Percentiles rank a stretch among this genome's conserved stretches.
These are phyloP conservation scores for Ogataea trehaloabstinens DNA, from an alignment of 805 yeast species.

Conservation along the genomic window DNA sequence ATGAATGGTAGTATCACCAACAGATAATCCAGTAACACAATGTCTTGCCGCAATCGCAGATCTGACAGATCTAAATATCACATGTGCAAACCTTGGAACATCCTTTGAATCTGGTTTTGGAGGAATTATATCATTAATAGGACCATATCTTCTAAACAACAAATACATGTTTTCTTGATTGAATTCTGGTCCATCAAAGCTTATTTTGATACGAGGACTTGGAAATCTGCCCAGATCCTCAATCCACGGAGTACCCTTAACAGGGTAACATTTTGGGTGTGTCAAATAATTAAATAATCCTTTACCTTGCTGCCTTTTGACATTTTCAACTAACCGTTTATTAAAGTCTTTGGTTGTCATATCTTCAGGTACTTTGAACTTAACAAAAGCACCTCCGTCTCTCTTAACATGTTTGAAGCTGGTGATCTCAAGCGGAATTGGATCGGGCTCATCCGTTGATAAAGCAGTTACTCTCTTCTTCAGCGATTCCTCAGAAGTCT, in stretches of 20 bases:
- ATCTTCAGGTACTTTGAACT: conserved; percentile 58
- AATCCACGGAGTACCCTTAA: conserved; percentile 93
- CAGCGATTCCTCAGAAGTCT: conserved; percentile 38
- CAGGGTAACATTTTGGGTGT: conserved; percentile 61
- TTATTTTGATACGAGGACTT: conserved; percentile 56
- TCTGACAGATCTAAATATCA: conserved; percentile 54
- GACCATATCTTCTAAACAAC: conserved; percentile 83
- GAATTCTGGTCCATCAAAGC: conserved; percentile 73
- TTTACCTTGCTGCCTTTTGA: conserved; percentile 23
- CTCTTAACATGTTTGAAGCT: conserved; percentile 68
- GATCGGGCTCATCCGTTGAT: conserved; percentile 34
- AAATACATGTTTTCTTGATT: conserved; percentile 78
- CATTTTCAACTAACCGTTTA: conserved; percentile 41
- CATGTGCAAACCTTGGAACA: conserved; percentile 46
- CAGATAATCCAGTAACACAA: conserved; percentile 77
- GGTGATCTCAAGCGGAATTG: conserved; percentile 40
- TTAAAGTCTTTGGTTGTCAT: conserved; percentile 52
- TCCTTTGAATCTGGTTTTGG: conserved; percentile 45
- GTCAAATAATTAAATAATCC: conserved; percentile 42
- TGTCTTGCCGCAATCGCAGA: conserved; percentile 86
- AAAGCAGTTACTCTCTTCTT: conserved; percentile 27
- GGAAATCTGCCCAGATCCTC: conserved; percentile 87
- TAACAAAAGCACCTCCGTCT: conserved; percentile 95
- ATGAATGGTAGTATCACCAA: conserved; percentile 67
- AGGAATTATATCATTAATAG: conserved; percentile 70